Percentiles rank a stretch among this genome's conserved stretches.
phyloP scores from a whole-genome alignment of 2,329 filamentous ascomycete species.

The Fusarium albosuccineum region DNA sequence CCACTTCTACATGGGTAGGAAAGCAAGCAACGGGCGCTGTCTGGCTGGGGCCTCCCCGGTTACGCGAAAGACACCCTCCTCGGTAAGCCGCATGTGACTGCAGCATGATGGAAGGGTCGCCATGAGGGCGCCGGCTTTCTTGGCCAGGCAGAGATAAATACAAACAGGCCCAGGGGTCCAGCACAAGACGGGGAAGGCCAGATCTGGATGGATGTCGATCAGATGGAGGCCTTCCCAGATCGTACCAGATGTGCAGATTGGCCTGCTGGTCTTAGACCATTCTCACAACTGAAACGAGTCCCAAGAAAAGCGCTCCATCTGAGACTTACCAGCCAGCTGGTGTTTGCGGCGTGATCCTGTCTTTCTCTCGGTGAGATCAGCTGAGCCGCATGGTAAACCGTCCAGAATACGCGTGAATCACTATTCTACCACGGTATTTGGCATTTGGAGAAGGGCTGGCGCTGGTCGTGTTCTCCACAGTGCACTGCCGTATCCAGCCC shows the following conservation, averaged over 20 bases:
- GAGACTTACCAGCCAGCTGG: slow-evolving; percentile 2
- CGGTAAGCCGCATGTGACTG: slow-evolving; percentile 30
- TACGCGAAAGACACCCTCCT: slow-evolving; percentile 25
- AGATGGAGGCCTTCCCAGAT: slow-evolving; percentile 34
- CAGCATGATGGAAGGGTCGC: slow-evolving; percentile 27
- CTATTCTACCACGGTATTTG: slow-evolving; percentile 19
- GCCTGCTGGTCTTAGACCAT: slow-evolving; percentile 19
- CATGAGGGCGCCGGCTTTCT: slow-evolving; percentile 29
- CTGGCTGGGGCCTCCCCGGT: slow-evolving; percentile 24
- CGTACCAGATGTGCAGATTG: slow-evolving; percentile 22
- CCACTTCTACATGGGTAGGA: slow-evolving; percentile 15
- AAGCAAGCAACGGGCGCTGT: slow-evolving; percentile 16
- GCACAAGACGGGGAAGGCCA: slow-evolving; percentile 12
- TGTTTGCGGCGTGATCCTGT: slow-evolving; percentile 16
- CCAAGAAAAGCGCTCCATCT: slow-evolving; percentile 13
- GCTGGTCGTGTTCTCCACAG: slow-evolving; percentile 16
- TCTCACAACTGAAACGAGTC: slow-evolving; percentile 23
- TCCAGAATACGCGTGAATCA: slow-evolving; percentile 9
- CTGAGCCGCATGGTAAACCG: slow-evolving; percentile 19
- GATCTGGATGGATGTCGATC: slow-evolving; percentile 37
- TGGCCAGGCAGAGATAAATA: slow-evolving; percentile 10
- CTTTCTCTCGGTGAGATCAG: neutral
- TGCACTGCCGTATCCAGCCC: slow-evolving; percentile 11
- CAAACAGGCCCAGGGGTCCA: slow-evolving; percentile 23
- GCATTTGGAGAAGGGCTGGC: slow-evolving; percentile 31